Evolutionary conservation across 257 asterid species (phyloP).

Genomic region (Datura wrightii): DNA sequence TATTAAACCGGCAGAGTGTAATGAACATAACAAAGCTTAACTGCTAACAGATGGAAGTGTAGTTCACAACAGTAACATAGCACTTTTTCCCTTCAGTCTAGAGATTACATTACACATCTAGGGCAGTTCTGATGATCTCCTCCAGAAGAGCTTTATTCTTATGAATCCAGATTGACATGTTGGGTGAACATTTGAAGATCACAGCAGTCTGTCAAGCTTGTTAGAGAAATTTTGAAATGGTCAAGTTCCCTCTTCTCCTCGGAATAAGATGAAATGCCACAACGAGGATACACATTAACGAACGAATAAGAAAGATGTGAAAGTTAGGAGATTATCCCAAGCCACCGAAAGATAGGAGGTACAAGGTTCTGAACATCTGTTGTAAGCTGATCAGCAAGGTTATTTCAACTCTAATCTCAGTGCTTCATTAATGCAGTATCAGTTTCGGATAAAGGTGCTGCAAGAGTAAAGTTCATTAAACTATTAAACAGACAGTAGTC

Average conservation of each 20-base stretch:
- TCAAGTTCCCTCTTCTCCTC: conserved; percentile 3
- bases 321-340: conserved; percentile 20
- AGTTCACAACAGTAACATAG: conserved; percentile 15
- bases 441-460: conserved; percentile 98
- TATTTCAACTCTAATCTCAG: conserved; percentile 43
- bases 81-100: background rate
- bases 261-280: background rate
- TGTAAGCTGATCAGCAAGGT: conserved; percentile 31
- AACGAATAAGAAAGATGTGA: conserved; percentile 4
- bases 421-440: conserved; percentile 96
- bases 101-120: background rate
- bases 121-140: conserved; percentile 7
- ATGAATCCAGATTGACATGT: conserved; percentile 8
- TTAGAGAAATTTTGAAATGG: conserved; percentile 3
- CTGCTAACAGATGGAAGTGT: conserved; percentile 24
- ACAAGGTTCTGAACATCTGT: conserved; percentile 24
- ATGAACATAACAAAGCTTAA: background rate
- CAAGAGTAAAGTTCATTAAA: conserved; percentile 36
- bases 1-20: background rate
- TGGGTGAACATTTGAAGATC: conserved; percentile 11
- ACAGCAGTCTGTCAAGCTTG: background rate
- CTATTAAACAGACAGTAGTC: conserved; percentile 19
- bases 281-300: background rate
- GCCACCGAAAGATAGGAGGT: background rate
- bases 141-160: conserved; percentile 25